Evolutionary conservation across 1,139 yeast genomes (phyloP).

Genomic region (Kodamaea sp.): DNA sequence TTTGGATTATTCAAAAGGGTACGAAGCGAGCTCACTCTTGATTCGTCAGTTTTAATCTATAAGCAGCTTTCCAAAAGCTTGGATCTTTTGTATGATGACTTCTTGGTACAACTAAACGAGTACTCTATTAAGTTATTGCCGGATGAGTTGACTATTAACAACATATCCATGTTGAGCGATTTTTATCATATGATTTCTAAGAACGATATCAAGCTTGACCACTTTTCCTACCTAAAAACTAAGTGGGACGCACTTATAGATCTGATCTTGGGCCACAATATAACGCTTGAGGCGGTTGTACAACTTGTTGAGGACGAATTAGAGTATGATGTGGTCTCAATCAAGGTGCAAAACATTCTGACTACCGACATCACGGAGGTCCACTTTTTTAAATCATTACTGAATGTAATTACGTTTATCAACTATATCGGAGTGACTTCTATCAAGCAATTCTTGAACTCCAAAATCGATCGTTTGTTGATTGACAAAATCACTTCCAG

Average conservation of each 20-base stretch:
- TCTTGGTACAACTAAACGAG: slow-evolving; percentile 21
- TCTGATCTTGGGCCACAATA: slow-evolving; percentile 7
- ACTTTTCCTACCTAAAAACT: slow-evolving; percentile 7
- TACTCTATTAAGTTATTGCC: slow-evolving; percentile 25
- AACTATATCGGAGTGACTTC: slow-evolving; percentile 25
- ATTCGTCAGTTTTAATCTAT: slow-evolving; percentile 7
- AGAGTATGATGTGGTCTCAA: slow-evolving; percentile 9
- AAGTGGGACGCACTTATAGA: slow-evolving; percentile 14
- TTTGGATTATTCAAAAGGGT: slow-evolving; percentile 10
- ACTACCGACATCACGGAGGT: neutral
- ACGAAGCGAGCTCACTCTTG: slow-evolving; percentile 2
- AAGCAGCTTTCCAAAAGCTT: slow-evolving; percentile 9
- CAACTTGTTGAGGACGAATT: slow-evolving; percentile 5
- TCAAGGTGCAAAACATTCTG: neutral
- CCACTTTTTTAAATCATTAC: slow-evolving; percentile 24
- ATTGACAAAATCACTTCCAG: slow-evolving; percentile 33
- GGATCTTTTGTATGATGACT: slow-evolving; percentile 9
- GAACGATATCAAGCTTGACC: slow-evolving; percentile 15
- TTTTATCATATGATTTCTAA: slow-evolving; percentile 17
- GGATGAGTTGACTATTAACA: slow-evolving; percentile 20
- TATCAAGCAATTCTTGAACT: slow-evolving; percentile 28
- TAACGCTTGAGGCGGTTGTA: neutral
- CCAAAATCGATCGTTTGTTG: slow-evolving; percentile 33
- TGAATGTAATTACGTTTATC: slow-evolving; percentile 31
- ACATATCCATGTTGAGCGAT: slow-evolving; percentile 17